A percentile compares a stretch with the other conserved stretches of the same genome.
phyloP scores from a whole-genome alignment of 2,329 filamentous ascomycete species.

The Ophiostoma sp. region DNA sequence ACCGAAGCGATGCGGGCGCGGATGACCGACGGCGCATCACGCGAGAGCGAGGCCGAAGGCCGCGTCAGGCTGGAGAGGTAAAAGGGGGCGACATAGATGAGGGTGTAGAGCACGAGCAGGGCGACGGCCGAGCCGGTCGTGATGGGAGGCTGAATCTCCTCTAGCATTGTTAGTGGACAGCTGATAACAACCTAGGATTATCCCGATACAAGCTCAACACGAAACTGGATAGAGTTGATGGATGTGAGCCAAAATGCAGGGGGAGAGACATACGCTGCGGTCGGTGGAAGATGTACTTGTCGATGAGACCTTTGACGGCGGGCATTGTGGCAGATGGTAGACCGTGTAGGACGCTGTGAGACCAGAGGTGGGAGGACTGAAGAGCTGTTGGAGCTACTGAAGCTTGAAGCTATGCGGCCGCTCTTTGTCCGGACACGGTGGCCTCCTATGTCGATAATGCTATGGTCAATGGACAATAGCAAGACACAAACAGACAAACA shows the following conservation, averaged over 20 bases:
- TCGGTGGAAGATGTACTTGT: slow-evolving; percentile 27
- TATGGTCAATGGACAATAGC: not conserved
- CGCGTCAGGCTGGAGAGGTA: slow-evolving; percentile 76
- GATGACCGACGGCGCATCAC: slow-evolving; percentile 87
- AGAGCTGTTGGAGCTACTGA: not conserved
- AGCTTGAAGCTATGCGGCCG: not conserved
- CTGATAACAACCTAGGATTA: too few relatives aligned
- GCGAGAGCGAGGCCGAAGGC: slow-evolving; percentile 69
- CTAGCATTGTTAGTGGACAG: slow-evolving; percentile 4
- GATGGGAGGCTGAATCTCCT: slow-evolving; percentile 37
- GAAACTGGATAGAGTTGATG: too few relatives aligned
- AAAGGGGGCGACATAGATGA: slow-evolving; percentile 84
- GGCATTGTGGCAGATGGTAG: slow-evolving; percentile 24
- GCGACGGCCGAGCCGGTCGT: slow-evolving; percentile 36
- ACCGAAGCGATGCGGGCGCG: slow-evolving; percentile 78
- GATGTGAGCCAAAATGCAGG: not conserved
- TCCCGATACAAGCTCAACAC: not conserved
- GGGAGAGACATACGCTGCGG: slow-evolving; percentile 23
- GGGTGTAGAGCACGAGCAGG: slow-evolving; percentile 60
- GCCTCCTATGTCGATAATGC: not conserved
- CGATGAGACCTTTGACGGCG: slow-evolving; percentile 26
- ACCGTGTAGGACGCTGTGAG: not conserved
- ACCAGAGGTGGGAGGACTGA: not conserved
- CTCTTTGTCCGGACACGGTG: slow-evolving; percentile 6
- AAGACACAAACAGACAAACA: not conserved